A percentile compares a stretch with the other conserved stretches of the same genome.
These are phyloP conservation scores for Colletotrichum horii DNA, from an alignment of 2,329 filamentous ascomycete species.

Conservation along the genomic window DNA sequence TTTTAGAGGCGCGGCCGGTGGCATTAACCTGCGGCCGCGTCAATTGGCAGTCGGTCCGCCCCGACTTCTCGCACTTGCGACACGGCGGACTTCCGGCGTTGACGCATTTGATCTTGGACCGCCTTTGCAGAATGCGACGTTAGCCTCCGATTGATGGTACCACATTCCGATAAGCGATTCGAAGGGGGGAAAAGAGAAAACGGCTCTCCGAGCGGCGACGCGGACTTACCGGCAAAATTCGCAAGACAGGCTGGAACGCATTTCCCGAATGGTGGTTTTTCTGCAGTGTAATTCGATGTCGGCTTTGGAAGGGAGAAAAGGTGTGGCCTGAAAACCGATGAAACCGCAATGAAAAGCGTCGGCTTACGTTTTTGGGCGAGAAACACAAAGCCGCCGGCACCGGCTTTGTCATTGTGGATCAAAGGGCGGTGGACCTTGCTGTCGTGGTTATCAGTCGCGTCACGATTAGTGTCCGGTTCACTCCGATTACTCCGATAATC, in stretches of 20 bases:
- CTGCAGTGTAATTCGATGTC: neutral
- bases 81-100: slow-evolving; percentile 36
- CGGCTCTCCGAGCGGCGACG: neutral
- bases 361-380: slow-evolving; percentile 3
- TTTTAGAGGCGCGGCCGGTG: neutral
- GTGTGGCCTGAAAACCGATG: slow-evolving; percentile 6
- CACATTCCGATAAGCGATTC: neutral
- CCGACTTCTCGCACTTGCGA: slow-evolving; percentile 31
- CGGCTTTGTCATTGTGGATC: slow-evolving; percentile 4
- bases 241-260: slow-evolving; percentile 40
- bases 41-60: slow-evolving; percentile 29
- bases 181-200: neutral
- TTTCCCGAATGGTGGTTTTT: slow-evolving; percentile 11
- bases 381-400: neutral
- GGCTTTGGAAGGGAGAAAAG: neutral
- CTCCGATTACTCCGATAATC: neutral
- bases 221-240: slow-evolving; percentile 35
- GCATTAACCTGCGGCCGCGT: slow-evolving; percentile 23
- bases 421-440: neutral
- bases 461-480: neutral
- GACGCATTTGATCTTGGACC: slow-evolving; percentile 39
- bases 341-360: neutral
- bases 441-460: neutral
- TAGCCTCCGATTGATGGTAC: neutral
- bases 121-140: slow-evolving; percentile 24